Percentiles rank a stretch among this genome's conserved stretches.
Conservation (phyloP, 441 rosid species). For the Pelargonium myrrhifolium region DNA sequence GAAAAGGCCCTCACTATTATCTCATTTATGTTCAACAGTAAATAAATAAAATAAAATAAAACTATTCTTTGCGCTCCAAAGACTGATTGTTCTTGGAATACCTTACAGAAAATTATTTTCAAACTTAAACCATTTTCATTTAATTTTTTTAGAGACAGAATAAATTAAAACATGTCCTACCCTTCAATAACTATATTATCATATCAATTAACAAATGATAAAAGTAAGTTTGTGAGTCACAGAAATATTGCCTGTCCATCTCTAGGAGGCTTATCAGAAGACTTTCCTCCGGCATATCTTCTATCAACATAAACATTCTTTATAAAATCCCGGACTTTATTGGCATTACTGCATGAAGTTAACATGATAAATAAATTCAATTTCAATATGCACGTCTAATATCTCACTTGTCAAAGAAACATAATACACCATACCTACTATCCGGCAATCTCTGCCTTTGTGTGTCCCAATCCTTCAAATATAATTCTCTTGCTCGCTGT, state of each 20-base stretch:
- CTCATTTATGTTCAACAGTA: not conserved
- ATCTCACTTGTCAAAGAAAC: conserved; percentile 17
- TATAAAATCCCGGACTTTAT: conserved; percentile 77
- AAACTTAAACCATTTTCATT: not conserved
- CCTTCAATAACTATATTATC: not conserved
- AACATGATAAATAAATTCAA: conserved; percentile 11
- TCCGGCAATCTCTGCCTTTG: conserved; percentile 82
- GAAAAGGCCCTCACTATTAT: not conserved
- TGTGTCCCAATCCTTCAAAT: conserved; percentile 76
- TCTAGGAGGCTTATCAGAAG: conserved; percentile 59
- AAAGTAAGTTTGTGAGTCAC: not conserved
- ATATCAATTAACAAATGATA: not conserved
- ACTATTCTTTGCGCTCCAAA: not conserved
- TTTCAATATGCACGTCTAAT: conserved; percentile 8
- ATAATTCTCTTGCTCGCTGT: conserved; percentile 90
- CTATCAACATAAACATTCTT: conserved; percentile 69
- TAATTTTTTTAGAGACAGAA: not conserved
- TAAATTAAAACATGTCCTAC: not conserved
- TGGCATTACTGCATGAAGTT: conserved; percentile 52
- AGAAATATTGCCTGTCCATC: conserved; percentile 52
- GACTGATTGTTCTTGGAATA: not conserved
- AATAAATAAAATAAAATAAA: not conserved
- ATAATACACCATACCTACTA: conserved; percentile 49
- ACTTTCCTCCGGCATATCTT: conserved; percentile 65
- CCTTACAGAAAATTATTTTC: not conserved